These are phyloP conservation scores for Zygoascus ofunaensis DNA, from an alignment of 805 yeast genomes.

Conservation along the genomic window DNA sequence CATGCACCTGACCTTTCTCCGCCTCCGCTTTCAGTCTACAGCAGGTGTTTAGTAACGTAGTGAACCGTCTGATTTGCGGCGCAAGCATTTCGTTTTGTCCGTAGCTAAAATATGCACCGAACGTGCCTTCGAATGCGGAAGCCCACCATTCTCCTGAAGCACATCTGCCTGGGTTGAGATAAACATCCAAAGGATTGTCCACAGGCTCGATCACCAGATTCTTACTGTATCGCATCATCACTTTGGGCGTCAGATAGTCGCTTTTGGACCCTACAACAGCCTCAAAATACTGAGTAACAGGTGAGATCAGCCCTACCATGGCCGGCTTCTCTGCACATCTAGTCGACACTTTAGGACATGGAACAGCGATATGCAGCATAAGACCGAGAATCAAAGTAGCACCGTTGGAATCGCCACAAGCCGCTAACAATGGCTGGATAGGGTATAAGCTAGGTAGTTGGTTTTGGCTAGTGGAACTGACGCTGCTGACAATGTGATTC, in stretches of 20 bases:
- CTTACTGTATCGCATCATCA: constrained; percentile 10
- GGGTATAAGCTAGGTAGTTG: not conserved
- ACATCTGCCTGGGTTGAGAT: constrained; percentile 29
- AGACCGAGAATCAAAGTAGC: constrained; percentile 35
- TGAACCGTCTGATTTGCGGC: constrained; percentile 32
- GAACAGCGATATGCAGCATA: constrained; percentile 32
- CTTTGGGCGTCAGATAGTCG: constrained; percentile 16
- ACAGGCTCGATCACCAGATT: constrained; percentile 7
- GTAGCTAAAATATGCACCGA: constrained; percentile 35
- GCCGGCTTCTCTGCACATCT: constrained; percentile 21
- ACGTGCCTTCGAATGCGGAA: constrained; percentile 31
- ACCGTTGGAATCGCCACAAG: constrained; percentile 43
- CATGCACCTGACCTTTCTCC: constrained; percentile 33
- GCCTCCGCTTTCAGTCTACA: constrained; percentile 30
- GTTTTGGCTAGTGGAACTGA: too few species aligned
- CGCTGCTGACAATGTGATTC: constrained; percentile 27
- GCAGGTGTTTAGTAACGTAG: constrained; percentile 19
- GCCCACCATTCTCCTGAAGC: constrained; percentile 33
- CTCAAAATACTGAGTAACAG: constrained; percentile 20
- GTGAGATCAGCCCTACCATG: constrained; percentile 29
- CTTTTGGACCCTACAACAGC: constrained; percentile 4
- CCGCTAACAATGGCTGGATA: constrained; percentile 14
- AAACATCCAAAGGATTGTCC: constrained; percentile 18
- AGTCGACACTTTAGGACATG: constrained; percentile 19
- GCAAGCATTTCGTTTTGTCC: constrained; percentile 37